Evolutionary conservation across 1,284 basidiomycete species (phyloP).

Genomic region (Athelia sp.): DNA sequence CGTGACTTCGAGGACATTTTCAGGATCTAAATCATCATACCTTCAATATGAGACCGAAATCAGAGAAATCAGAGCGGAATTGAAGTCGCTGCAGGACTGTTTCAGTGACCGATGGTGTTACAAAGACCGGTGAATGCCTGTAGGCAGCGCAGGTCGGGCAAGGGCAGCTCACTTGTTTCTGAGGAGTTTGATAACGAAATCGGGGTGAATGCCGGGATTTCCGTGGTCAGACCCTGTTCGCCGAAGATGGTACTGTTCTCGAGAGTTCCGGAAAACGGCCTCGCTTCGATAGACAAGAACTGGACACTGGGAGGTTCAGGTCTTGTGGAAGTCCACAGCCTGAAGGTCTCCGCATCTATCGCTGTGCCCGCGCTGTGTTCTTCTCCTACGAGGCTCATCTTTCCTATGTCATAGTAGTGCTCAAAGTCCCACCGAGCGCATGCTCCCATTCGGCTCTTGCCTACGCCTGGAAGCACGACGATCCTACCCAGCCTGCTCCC

Average conservation of each 20-base stretch:
- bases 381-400: conserved; percentile 17
- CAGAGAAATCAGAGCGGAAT: too few relatives aligned
- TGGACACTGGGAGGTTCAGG: conserved; percentile 19
- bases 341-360: conserved; percentile 12
- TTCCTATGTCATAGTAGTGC: conserved; percentile 36
- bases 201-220: not conserved
- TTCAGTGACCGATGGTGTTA: too few relatives aligned
- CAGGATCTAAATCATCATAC: too few relatives aligned
- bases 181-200: not conserved
- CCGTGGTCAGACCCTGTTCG: conserved; percentile 1
- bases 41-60: too few relatives aligned
- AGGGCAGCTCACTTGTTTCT: too few relatives aligned
- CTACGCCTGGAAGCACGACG: conserved; percentile 48
- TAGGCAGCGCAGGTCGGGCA: conserved; percentile 17
- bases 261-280: conserved; percentile 2
- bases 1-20: too few relatives aligned
- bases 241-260: conserved; percentile 1
- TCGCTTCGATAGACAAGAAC: conserved; percentile 13
- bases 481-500: conserved; percentile 39
- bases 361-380: conserved; percentile 2
- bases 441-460: conserved; percentile 39
- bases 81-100: too few relatives aligned
- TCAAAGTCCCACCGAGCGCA: conserved; percentile 40
- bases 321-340: conserved; percentile 25
- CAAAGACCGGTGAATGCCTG: too few relatives aligned